Evolutionary conservation across 495 filamentous ascomycete genomes (phyloP).

Genomic region (Hamigera avellanea): DNA sequence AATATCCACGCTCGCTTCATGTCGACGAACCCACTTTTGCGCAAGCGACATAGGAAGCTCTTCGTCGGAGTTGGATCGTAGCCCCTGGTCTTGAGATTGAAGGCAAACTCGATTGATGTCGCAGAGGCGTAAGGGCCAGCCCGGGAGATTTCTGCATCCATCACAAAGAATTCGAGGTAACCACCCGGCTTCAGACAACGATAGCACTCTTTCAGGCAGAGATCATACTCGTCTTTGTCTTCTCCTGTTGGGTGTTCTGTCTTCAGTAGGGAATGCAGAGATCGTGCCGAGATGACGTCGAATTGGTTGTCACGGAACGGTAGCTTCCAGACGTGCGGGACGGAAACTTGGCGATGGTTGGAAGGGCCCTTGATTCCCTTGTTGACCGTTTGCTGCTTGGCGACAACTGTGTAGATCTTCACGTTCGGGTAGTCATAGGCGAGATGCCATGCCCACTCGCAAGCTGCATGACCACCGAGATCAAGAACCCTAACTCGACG

Average conservation of each 20-base stretch:
- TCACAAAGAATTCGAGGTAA: constrained; percentile 76
- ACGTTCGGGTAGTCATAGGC: constrained; percentile 73
- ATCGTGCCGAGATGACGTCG: constrained; percentile 85
- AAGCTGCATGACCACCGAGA: constrained; percentile 70
- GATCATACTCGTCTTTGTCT: constrained; percentile 74
- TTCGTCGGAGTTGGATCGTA: constrained; percentile 82
- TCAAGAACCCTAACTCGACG: constrained; percentile 58
- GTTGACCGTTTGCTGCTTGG: constrained; percentile 56
- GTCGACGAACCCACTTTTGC: constrained; percentile 58
- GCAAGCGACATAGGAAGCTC: constrained; percentile 62
- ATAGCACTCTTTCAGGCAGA: constrained; percentile 72
- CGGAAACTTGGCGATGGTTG: constrained; percentile 75
- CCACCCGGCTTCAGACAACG: constrained; percentile 89
- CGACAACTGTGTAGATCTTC: constrained; percentile 76
- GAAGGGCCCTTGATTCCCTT: constrained; percentile 63
- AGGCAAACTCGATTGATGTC: constrained; percentile 79
- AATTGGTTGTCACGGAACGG: constrained; percentile 86
- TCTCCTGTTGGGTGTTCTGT: constrained; percentile 39
- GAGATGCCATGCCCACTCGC: constrained; percentile 93
- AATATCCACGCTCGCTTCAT: constrained; percentile 85
- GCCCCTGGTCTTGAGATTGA: constrained; percentile 72
- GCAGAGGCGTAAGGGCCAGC: constrained; percentile 66
- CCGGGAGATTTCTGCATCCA: constrained; percentile 82
- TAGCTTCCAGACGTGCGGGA: constrained; percentile 62
- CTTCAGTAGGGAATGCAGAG: constrained; percentile 71